Base-by-base conservation (phyloP, 495 filamentous ascomycete species). In the Neurospora sp. region DNA sequence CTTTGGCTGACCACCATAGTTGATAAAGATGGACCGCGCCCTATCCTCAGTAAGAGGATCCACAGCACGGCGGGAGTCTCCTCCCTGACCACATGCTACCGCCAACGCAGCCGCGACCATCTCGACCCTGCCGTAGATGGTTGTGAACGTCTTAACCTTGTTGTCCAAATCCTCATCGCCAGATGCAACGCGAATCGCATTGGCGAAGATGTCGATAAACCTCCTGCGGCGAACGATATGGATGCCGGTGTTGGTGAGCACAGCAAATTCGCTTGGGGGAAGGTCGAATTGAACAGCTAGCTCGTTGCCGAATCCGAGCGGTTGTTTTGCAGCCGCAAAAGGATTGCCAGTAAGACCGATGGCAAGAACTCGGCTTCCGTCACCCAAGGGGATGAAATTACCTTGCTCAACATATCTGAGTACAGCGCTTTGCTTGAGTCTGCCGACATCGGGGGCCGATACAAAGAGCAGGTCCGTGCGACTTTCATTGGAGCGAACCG, bases 1-100 rank as follows among this genome's bases (percentile, higher is more conserved):
- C 17, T 87, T 87, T 0, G 96, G 92, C 70, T 92, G 90, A 16
- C 96, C 96, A 61, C 96, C 96, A 78, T 89, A 92, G 69, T 94
- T 93, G 71, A 98, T 93, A 77, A 96, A 98, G 4, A 90, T 91
- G 76, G 91, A 91, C 73, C 94, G 89, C 6, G 96, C 96, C 65
- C 89, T 87, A 75, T 96, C 93, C 27, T 95, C 83, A 27, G 97
- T 90, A 44, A 92, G 87, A 1, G 92, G 91, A 76, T 98, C 96
- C n/a, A 87, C 90, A 0, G 93, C 84, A 69, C 93, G 88, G 12
- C 84, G 81, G 61, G 94, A 86, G 75, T 95, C 93, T 31, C 90
- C 87, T 20, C 92, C 94, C 79, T 97, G 93, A 14, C 95, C 94
- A 79, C 96, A 99, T 16, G 94, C 94, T n/a, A 98, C 96, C 9